Percentiles rank a stretch among this genome's conserved stretches.
Evolutionary conservation across 495 filamentous ascomycete genomes (phyloP).

Genomic region (Lasiosphaeriaceae sp.): DNA sequence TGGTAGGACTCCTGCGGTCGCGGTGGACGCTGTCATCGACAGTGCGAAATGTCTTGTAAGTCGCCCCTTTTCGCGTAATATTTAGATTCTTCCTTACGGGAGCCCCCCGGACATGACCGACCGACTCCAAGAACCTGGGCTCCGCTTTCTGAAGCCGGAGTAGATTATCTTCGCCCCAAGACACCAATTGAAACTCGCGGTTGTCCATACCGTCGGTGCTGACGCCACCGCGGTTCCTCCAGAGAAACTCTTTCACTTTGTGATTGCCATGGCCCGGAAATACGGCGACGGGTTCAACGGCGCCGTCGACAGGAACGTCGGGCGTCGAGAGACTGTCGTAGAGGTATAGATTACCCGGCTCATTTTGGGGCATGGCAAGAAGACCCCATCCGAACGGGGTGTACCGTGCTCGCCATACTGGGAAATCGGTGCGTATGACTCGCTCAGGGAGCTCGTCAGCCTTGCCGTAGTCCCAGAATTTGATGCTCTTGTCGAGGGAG

Average conservation of each 20-base stretch:
- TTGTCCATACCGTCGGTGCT: slow-evolving; percentile 68
- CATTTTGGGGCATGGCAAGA: slow-evolving; percentile 86
- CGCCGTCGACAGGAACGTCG: slow-evolving; percentile 38
- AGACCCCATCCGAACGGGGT: slow-evolving; percentile 87
- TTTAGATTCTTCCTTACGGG: slow-evolving; percentile 61
- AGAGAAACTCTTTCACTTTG: slow-evolving; percentile 90
- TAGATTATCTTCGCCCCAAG: slow-evolving; percentile 84
- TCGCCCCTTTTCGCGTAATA: slow-evolving; percentile 74
- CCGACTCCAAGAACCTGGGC: slow-evolving; percentile 56
- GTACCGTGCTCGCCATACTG: slow-evolving; percentile 89
- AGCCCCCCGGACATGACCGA: slow-evolving; percentile 74
- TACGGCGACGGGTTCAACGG: slow-evolving; percentile 58
- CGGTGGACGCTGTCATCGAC: slow-evolving; percentile 49
- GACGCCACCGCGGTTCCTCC: slow-evolving; percentile 76
- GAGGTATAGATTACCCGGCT: slow-evolving; percentile 77
- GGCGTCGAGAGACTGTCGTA: slow-evolving; percentile 63
- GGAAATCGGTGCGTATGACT: slow-evolving; percentile 75
- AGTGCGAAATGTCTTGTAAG: slow-evolving; percentile 78
- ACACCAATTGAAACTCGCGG: slow-evolving; percentile 88
- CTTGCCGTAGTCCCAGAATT: slow-evolving; percentile 83
- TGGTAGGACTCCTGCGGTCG: slow-evolving; percentile 43
- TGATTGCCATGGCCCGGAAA: slow-evolving; percentile 78
- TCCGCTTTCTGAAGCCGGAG: slow-evolving; percentile 76
- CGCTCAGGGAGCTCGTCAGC: slow-evolving; percentile 63
- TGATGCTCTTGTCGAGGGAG: slow-evolving; percentile 87